These are phyloP conservation scores for Allium sativum DNA, from an alignment of 106 monocot genomes.

Conservation along the genomic window DNA sequence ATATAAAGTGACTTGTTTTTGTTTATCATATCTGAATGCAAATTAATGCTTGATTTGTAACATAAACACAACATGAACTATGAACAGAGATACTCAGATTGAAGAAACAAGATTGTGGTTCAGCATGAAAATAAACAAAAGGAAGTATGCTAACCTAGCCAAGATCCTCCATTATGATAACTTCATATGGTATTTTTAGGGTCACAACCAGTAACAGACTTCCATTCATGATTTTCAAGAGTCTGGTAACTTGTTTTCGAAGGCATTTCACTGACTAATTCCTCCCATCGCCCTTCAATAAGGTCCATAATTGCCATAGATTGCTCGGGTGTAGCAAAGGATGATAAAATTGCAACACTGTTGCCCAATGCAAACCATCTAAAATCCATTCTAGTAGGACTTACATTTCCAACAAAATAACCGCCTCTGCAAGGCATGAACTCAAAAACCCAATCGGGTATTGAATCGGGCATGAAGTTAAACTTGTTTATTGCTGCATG, in stretches of 20 bases:
- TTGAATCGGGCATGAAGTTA: conserved; percentile 81
- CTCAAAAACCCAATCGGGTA: conserved; percentile 85
- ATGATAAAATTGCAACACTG: conserved; percentile 68
- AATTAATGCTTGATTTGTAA: no score
- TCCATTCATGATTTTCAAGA: conserved; percentile 69
- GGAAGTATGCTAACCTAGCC: conserved; percentile 83
- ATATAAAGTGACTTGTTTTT: no score
- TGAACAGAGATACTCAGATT: no score
- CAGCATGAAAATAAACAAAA: no score
- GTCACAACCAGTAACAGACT: conserved; percentile 71
- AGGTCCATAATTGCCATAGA: conserved; percentile 85
- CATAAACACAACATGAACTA: no score
- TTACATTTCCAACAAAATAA: conserved; percentile 75
- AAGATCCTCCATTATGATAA: conserved; percentile 81
- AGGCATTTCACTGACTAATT: conserved; percentile 77
- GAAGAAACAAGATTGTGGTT: no score
- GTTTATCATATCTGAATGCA: no score
- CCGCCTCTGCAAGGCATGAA: conserved; percentile 73
- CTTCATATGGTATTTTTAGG: conserved; percentile 85
- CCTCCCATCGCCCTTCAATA: conserved; percentile 78
- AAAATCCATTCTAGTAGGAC: conserved; percentile 79
- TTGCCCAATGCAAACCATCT: conserved; percentile 83
- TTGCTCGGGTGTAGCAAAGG: conserved; percentile 74
- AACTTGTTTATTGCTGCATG: conserved; percentile 88
- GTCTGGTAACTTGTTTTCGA: conserved; percentile 66